phyloP scores from a whole-genome alignment of 208 protist genomes.

The Leishmania gerbilli region DNA sequence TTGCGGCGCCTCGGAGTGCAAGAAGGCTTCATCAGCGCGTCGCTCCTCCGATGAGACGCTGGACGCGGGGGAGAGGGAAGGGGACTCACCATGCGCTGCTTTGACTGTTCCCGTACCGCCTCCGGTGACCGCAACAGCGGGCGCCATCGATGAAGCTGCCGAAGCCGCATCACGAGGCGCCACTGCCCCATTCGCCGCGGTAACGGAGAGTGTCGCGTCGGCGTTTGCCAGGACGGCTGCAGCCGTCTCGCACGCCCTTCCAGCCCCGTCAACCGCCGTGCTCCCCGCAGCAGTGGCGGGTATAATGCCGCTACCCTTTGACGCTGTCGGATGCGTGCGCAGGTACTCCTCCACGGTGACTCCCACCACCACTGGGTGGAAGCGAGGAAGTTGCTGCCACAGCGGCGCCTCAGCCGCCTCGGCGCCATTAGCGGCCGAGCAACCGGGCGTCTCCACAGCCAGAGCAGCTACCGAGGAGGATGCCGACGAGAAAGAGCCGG shows the following conservation, averaged over 20 bases:
- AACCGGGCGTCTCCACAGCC: not conserved
- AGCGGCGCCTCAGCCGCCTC: not conserved
- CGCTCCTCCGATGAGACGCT: constrained; percentile 7
- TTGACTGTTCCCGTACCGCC: not conserved
- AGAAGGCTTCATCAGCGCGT: constrained; percentile 15
- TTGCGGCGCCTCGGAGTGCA: constrained; percentile 17
- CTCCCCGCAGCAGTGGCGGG: not conserved
- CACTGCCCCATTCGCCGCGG: no score
- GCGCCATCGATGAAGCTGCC: not conserved
- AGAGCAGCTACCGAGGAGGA: not conserved
- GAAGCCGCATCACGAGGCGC: not conserved
- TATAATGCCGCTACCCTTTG: not conserved
- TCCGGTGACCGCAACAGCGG: not conserved
- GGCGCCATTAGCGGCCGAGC: not conserved
- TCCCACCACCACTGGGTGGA: constrained; percentile 21
- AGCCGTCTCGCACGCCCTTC: not conserved
- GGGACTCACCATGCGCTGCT: not conserved
- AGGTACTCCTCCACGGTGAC: constrained; percentile 21
- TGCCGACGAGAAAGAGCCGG: not conserved
- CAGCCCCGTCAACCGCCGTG: not conserved
- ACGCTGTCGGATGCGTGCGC: not conserved
- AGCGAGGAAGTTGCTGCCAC: not conserved
- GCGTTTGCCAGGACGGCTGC: not conserved
- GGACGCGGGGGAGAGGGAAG: not conserved
- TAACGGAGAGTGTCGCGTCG: not conserved